phyloP scores from a whole-genome alignment of 164 flowering plant species.

The Vitis vinifera region ASM3070453v1 NC_081814.1:9996001-9996500 shows the following conservation, averaged over 20 bases:
- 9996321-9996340: neutral
- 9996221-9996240: too few relatives aligned
- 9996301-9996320: neutral
- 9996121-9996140: constrained; percentile 88
- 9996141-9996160: constrained; percentile 77
- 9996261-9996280: too few relatives aligned
- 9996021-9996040: constrained; percentile 14
- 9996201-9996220: constrained; percentile 81
- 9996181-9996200: constrained; percentile 99
- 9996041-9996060: constrained; percentile 83
- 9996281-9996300: too few relatives aligned
- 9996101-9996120: constrained; percentile 88
- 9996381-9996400: too few relatives aligned
- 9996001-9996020: neutral
- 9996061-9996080: constrained; percentile 94
- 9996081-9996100: constrained; percentile 75
- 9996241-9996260: too few relatives aligned
- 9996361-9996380: too few relatives aligned
- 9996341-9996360: too few relatives aligned
- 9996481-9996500: constrained; percentile 1
- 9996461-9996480: neutral
- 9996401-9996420: too few relatives aligned
- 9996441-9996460: too few relatives aligned
- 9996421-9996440: too few relatives aligned
- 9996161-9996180: constrained; percentile 94